Base-by-base conservation (phyloP, 2,329 filamentous ascomycete genomes). In the Stromatinia cepivora region DNA sequence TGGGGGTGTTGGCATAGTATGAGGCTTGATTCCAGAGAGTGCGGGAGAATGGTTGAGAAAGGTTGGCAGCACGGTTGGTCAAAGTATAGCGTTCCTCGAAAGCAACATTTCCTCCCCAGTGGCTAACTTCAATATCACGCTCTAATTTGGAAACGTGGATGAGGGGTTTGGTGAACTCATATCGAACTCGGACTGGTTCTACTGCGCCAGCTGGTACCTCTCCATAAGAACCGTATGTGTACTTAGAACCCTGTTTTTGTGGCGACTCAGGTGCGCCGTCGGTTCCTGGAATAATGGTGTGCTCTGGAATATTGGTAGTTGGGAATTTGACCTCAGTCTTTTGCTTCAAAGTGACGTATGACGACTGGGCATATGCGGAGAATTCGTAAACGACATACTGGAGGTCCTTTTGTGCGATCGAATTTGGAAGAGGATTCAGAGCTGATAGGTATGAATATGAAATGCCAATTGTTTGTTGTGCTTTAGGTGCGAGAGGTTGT, bases 41-140 rank as follows among this genome's bases (percentile, higher is more conserved):
- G 46, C 92, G 88, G 76, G 88, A 90, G 82, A 95, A 94, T 48
- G 90, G 87, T 70, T 84, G 84, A 46, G 87, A 85, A 63, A 94
- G 84, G 79, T 91, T 90, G 63, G 95, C 96, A 72, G 91, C 95
- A 72, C 91, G 88, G 84, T 99, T 94, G 76, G 88, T 87, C 74
- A 98, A 85, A 80, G 90, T 92, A 82, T 97, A 97, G 70, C 92
- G 88, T 82, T 99, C 95, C 82, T 99, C 95, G 63, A 94, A 93
- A 1, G 95, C 95, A 67, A 98, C 82, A 79, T 99, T 99, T 72
- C 95, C 95, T 74, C 95, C 95, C 95, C 95, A 99, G 81, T 98
- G 95, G 79, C 92, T 97, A 76, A 99, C 90, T 80, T 99, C 95
- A 72, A 99, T 83, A 77, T 98, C 94, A 71, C 95, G 90, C 81